Evolutionary conservation across 2,329 filamentous ascomycete species (phyloP), one percentile per base, ranked within the genome.

Genomic region (Microdochium nivale): DNA sequence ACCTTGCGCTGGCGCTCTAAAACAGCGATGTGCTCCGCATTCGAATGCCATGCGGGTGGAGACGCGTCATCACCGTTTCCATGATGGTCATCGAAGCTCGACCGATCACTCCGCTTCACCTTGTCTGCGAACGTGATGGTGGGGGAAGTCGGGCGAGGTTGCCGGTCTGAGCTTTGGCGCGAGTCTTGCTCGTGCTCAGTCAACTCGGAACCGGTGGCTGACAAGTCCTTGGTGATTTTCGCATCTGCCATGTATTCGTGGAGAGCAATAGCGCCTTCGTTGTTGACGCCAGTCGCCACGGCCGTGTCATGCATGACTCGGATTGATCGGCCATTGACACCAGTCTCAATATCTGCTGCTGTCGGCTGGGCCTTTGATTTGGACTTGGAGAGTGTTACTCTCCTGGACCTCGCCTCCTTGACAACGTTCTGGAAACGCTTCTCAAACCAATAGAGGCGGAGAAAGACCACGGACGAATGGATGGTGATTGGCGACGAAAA

Each of bases 401-500:
- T 81, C 50, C 84, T 74, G 44, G 72, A 75, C 51, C 83, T 81
- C 1, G 88, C 84, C 60, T 95, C 88, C 32, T 77, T 78, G 14
- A 87, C 90, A 57, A 96, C 80, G 60, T 88, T 79, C 64, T 95
- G 87, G 65, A 99, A 97, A 8, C 91, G 83, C 68, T 95, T 96
- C 69, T 99, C 91, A 65, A 99, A 99, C 92, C 92, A 99, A 70
- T 96, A 96, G 1, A 99, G 75, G 25, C 94, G 87, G 14, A 97
- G 78, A 60, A 96, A 92, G 8, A 99, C 94, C 46, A 99, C 90
- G 46, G 82, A 87, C 2, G 87, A 82, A 63, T 95, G 84, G 60
- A 96, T 85, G 47, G 87, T 84, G 55, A 96, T 94, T 0, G 90
- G 90, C 49, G 90, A 95, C 25, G 86, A 83, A 13, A 89, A 60